phyloP scores from a whole-genome alignment of 306 rosid species.

The Prunus mira region DNA sequence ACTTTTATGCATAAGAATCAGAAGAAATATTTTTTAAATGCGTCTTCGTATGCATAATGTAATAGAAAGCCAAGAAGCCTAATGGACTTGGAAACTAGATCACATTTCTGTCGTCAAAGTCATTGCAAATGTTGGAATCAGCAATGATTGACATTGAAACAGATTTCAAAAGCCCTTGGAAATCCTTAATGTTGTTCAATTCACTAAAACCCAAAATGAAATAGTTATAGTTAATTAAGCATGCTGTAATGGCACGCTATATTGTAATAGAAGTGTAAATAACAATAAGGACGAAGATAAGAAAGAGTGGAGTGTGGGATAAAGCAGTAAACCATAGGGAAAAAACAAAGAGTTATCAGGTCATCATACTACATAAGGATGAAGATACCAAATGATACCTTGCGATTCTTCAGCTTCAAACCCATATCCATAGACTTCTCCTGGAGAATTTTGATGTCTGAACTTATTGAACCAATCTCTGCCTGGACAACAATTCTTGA shows the following conservation, averaged over 20 bases:
- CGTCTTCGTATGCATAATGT: neutral
- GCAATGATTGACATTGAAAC: neutral
- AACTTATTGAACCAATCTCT: constrained; percentile 97
- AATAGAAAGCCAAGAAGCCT: neutral
- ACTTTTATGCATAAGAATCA: neutral
- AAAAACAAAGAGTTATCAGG: neutral
- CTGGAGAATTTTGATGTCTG: constrained; percentile 93
- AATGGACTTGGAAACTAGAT: neutral
- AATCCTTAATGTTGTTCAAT: neutral
- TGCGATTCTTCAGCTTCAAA: constrained; percentile 93
- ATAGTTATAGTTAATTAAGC: neutral
- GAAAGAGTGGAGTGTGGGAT: neutral
- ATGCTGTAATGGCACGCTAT: neutral
- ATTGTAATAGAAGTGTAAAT: neutral
- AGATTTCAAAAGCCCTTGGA: neutral
- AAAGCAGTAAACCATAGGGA: neutral
- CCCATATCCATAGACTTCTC: constrained; percentile 99
- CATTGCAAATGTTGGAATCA: neutral
- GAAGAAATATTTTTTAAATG: neutral
- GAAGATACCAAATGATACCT: constrained; percentile 47
- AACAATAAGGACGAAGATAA: neutral
- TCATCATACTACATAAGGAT: neutral
- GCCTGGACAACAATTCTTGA: constrained; percentile 41
- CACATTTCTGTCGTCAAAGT: neutral
- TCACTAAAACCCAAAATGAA: neutral